Evolutionary conservation across 352 stramenopile genomes (phyloP), one percentile per base, ranked within the genome.

Genomic region (Phytophthora cajani): DNA sequence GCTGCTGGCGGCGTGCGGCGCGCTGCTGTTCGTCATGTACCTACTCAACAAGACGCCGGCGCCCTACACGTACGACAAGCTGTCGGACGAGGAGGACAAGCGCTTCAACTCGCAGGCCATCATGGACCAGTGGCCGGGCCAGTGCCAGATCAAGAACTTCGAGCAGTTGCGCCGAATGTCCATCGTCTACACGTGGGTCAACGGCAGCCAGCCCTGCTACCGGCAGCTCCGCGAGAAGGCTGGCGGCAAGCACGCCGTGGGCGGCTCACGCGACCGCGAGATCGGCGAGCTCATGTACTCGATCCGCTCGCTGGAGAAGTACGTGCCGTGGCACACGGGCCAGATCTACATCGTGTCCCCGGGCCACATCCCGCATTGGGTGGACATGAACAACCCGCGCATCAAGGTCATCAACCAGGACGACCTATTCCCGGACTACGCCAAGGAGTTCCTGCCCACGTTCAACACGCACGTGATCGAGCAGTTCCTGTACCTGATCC

Each of bases 381-480:
- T 97, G 38, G 88, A 97, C 55, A 52, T 93, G 53, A 81, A 82
- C 63, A 93, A 95, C 65, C 85, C 88, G 23, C 74, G 88, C 33
- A 93, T 97, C 64, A 92, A 93, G 64, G 82, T 97, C 12, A 81
- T 97, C 42, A 90, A 97, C 75, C 89, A 97, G 71, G 89, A 97
- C 69, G 85, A 94, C 54, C 64, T 97, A 27, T 90, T 97, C 71
- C 89, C 88, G 16, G 81, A 88, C 3, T 92, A 94, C 77, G 78
- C 89, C 64, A 95, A 94, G 71, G 30, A 65, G 23, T 92, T 92
- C 64, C 70, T 97, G 38, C 89, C 88, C 12, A 91, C 85, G 21
- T 97, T 95, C 75, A 95, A 97, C 78, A 95, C 89, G 54, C 84
- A 97, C 74, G 88, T 95, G 51, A 92, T 97, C 44, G 89, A 97